Percentiles rank a stretch among this genome's conserved stretches.
Conservation (phyloP, 176 grass and related monocot genomes). For the Pharus latifolius region DNA sequence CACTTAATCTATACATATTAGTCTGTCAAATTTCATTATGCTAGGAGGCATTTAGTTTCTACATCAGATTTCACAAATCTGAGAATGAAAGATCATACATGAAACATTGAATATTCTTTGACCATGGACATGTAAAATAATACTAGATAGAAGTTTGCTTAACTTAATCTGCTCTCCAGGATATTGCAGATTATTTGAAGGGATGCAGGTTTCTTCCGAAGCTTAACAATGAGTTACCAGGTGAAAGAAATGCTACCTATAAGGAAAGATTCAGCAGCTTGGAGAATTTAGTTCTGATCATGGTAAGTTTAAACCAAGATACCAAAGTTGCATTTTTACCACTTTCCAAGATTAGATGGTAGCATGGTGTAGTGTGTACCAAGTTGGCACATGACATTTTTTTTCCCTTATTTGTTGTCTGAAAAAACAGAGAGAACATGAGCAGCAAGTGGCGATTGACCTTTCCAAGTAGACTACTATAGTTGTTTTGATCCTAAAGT, state of each 20-base stretch:
- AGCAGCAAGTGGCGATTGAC: not conserved
- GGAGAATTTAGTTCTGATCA: conserved; percentile 87
- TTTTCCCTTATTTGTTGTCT: not conserved
- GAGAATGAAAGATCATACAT: not conserved
- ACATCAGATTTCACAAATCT: not conserved
- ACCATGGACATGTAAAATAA: not conserved
- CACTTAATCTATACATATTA: too few relatives aligned
- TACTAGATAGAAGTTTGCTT: not conserved
- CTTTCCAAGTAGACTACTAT: not conserved
- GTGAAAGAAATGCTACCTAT: conserved; percentile 70
- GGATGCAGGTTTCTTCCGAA: conserved; percentile 90
- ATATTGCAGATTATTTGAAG: conserved; percentile 72
- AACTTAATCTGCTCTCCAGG: conserved; percentile 24
- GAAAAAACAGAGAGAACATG: not conserved
- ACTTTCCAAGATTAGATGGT: not conserved
- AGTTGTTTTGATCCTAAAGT: too few relatives aligned
- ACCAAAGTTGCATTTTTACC: not conserved
- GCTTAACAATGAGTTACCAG: conserved; percentile 84
- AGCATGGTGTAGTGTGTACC: not conserved
- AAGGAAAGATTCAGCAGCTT: conserved; percentile 89
- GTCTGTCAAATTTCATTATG: too few relatives aligned
- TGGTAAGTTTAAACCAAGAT: conserved; percentile 45
- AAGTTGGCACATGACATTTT: not conserved
- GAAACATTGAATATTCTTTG: not conserved
- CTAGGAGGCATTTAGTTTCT: not conserved